Conservation (phyloP, 768 basidiomycete species). For the Cystofilobasidium bisporidii region DNA sequence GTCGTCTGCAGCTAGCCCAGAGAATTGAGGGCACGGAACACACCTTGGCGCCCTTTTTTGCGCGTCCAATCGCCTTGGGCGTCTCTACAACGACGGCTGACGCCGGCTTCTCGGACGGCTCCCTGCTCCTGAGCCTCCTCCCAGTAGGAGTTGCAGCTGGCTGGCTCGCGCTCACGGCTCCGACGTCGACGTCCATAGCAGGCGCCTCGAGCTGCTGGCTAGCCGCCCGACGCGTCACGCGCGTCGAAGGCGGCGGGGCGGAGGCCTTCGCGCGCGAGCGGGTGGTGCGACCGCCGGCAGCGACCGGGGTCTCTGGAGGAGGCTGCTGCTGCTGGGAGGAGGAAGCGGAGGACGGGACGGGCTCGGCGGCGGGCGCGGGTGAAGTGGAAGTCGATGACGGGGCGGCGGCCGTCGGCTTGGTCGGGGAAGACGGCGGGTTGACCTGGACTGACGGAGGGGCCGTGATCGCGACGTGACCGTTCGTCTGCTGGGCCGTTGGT, state of each 20-base stretch:
- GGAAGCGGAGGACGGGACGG: no score
- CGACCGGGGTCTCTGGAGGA: background rate
- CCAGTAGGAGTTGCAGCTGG: no score
- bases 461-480: background rate
- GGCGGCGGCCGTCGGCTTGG: background rate
- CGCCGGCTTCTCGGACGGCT: background rate
- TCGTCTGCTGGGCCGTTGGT: background rate
- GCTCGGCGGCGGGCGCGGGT: no score
- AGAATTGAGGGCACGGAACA: no score
- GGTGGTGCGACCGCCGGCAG: background rate
- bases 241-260: background rate
- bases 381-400: background rate
- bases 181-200: background rate
- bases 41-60: background rate
- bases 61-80: background rate
- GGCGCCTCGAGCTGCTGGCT: background rate
- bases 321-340: no score
- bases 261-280: background rate
- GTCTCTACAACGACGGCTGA: background rate
- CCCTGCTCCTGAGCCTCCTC: background rate
- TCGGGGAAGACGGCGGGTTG: background rate
- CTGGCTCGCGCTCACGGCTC: constrained; percentile 1
- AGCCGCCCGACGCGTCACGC: background rate
- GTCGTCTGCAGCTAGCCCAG: no score
- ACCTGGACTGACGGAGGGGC: background rate